These are phyloP conservation scores for Exophiala mesophila DNA, from an alignment of 2,329 filamentous ascomycete species.

Conservation along the genomic window DNA sequence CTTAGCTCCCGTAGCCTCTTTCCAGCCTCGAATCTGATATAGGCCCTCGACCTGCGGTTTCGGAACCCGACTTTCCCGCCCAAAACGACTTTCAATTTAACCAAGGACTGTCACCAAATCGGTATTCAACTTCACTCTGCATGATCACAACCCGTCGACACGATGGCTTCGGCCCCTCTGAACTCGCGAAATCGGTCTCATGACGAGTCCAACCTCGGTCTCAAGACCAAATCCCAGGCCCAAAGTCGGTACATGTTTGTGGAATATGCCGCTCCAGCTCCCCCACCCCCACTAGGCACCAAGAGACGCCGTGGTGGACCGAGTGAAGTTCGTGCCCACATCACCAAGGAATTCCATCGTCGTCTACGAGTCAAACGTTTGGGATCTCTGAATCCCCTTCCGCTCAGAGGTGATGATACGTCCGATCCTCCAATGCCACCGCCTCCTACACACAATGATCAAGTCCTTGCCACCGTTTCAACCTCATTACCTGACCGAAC, in stretches of 20 bases:
- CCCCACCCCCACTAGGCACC: conserved; percentile 6
- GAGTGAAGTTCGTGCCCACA: conserved; percentile 20
- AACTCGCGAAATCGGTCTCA: background rate
- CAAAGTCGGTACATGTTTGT: conserved; percentile 18
- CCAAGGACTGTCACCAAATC: too few species aligned
- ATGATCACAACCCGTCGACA: background rate
- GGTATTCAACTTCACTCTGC: background rate
- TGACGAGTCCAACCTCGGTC: background rate
- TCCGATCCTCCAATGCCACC: too few species aligned
- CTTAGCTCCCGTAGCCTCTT: too few species aligned
- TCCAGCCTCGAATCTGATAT: too few species aligned
- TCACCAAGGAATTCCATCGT: conserved; percentile 22
- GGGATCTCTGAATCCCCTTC: background rate
- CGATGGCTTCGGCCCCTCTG: background rate
- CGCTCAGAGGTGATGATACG: too few species aligned
- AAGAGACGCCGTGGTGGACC: conserved; percentile 18
- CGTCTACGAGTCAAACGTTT: conserved; percentile 15
- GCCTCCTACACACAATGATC: too few species aligned
- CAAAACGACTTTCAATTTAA: too few species aligned
- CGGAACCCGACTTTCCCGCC: too few species aligned
- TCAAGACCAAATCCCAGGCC: background rate
- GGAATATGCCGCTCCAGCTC: conserved; percentile 12
- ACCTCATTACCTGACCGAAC: too few species aligned
- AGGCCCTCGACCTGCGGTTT: too few species aligned
- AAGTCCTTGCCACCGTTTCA: too few species aligned